Conservation (phyloP, 2,329 filamentous ascomycete species). For the Colletotrichum magnum region DNA sequence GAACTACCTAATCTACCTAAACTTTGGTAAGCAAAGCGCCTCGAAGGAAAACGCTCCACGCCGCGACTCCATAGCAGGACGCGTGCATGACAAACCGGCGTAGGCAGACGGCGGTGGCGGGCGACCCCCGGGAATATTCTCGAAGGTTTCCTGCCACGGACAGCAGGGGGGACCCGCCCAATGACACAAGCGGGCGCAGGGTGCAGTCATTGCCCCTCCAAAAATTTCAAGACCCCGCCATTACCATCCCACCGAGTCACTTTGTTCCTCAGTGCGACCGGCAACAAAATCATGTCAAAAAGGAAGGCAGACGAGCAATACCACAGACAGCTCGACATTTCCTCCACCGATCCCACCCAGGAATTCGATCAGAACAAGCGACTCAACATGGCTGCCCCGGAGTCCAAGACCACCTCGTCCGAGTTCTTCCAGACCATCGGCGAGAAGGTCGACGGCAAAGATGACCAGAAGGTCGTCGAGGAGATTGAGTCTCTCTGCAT, state of each 20-base stretch:
- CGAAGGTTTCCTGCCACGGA: constrained; percentile 32
- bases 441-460: constrained; percentile 67
- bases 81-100: constrained; percentile 20
- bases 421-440: constrained; percentile 76
- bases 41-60: background rate
- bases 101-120: constrained; percentile 14
- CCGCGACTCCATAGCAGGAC: background rate
- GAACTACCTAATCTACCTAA: background rate
- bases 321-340: background rate
- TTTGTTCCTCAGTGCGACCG: constrained; percentile 15
- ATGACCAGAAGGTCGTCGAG: constrained; percentile 71
- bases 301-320: constrained; percentile 11
- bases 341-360: background rate
- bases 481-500: constrained; percentile 87
- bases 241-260: constrained; percentile 40
- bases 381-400: constrained; percentile 59
- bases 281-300: constrained; percentile 29
- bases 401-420: constrained; percentile 56
- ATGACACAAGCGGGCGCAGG: constrained; percentile 40
- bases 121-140: constrained; percentile 42
- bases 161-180: constrained; percentile 27
- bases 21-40: background rate
- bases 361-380: constrained; percentile 5
- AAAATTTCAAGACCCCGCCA: constrained; percentile 44
- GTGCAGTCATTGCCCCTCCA: constrained; percentile 45